These are phyloP conservation scores for Lodderomyces metapsilosis DNA, from an alignment of 1,139 yeast species.

Conservation along the genomic window DNA sequence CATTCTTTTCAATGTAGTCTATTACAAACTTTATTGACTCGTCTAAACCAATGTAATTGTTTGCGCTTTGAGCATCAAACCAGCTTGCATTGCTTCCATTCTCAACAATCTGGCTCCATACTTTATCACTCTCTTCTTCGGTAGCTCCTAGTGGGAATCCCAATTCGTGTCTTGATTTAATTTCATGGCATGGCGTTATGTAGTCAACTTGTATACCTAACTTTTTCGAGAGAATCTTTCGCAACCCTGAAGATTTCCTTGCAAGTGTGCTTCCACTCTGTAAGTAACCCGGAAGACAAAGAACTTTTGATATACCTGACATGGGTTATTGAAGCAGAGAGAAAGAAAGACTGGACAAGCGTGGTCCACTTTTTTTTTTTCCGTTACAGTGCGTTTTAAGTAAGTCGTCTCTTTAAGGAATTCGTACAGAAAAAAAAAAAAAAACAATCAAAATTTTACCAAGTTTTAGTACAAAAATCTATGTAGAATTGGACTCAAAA, in stretches of 20 bases:
- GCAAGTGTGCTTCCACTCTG: constrained; percentile 78
- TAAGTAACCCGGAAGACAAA: constrained; percentile 44
- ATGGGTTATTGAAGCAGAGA: no score
- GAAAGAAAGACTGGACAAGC: background rate
- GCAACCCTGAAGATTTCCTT: constrained; percentile 73
- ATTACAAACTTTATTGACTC: constrained; percentile 42
- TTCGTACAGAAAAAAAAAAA: no score
- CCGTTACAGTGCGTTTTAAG: no score
- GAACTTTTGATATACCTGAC: constrained; percentile 15
- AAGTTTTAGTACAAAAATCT: no score
- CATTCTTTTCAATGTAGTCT: constrained; percentile 58
- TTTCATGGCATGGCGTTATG: constrained; percentile 34
- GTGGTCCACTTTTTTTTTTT: no score
- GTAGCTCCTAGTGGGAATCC: constrained; percentile 28
- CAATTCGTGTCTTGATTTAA: constrained; percentile 26
- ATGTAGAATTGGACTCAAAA: no score
- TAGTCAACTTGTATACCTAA: constrained; percentile 45
- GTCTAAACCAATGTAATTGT: constrained; percentile 35
- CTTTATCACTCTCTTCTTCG: constrained; percentile 24
- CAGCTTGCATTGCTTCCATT: constrained; percentile 53
- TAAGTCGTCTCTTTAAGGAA: no score
- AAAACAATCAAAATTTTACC: no score
- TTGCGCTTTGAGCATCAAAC: constrained; percentile 30
- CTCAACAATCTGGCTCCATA: constrained; percentile 36
- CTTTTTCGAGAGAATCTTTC: constrained; percentile 64